Evolutionary conservation across 73 alveolate species (phyloP).

Genomic region (Stentor roeselii): DNA sequence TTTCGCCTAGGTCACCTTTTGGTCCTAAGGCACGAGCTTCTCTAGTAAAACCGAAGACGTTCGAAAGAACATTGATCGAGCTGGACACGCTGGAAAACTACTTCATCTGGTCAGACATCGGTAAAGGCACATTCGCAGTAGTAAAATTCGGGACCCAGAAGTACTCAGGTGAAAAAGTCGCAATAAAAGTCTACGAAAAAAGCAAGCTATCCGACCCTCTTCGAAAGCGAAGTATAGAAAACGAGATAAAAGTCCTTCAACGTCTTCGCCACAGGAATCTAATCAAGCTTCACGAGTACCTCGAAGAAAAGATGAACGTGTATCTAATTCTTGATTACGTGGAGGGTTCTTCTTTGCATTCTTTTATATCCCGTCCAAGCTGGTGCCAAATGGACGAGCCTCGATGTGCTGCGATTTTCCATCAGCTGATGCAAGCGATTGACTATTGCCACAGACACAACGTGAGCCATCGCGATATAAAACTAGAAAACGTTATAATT

Average conservation of each 20-base stretch:
- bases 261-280: slow-evolving; percentile 63
- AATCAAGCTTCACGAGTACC: slow-evolving; percentile 63
- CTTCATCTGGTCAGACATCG: too few relatives aligned
- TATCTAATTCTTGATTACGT: slow-evolving; percentile 71
- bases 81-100: too few relatives aligned
- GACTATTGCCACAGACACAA: slow-evolving; percentile 44
- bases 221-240: slow-evolving; percentile 55
- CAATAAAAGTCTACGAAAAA: slow-evolving; percentile 61
- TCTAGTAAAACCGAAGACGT: too few relatives aligned
- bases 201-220: slow-evolving; percentile 68
- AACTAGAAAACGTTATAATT: slow-evolving; percentile 52
- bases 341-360: slow-evolving; percentile 62
- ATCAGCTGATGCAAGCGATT: slow-evolving; percentile 54
- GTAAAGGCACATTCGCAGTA: too few relatives aligned
- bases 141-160: too few relatives aligned
- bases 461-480: slow-evolving; percentile 60
- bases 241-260: slow-evolving; percentile 65
- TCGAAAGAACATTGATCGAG: too few relatives aligned
- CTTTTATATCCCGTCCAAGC: slow-evolving; percentile 41
- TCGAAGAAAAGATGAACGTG: slow-evolving; percentile 58
- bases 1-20: too few relatives aligned
- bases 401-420: slow-evolving; percentile 64
- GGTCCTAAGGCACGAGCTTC: too few relatives aligned
- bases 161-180: too few relatives aligned
- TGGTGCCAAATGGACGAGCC: slow-evolving; percentile 52